phyloP scores from a whole-genome alignment of 805 yeast species.

The Tetrapisispora pingtungensis region DNA sequence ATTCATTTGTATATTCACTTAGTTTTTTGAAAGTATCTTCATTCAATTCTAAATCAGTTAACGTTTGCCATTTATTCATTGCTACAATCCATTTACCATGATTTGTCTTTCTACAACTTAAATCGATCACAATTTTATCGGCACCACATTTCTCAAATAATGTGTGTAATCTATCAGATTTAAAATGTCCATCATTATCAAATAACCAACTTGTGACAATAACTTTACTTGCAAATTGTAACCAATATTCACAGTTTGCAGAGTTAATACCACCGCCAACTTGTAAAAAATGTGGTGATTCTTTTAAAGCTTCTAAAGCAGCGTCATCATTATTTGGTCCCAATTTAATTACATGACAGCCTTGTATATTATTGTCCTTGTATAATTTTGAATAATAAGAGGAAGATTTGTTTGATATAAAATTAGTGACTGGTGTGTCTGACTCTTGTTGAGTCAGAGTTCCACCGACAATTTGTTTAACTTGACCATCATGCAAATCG shows the following conservation, averaged over 20 bases:
- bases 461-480: slow-evolving; percentile 95
- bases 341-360: slow-evolving; percentile 89
- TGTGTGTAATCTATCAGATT: slow-evolving; percentile 39
- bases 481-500: slow-evolving; percentile 89
- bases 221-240: slow-evolving; percentile 71
- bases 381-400: slow-evolving; percentile 68
- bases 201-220: slow-evolving; percentile 90
- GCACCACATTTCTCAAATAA: slow-evolving; percentile 53
- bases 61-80: slow-evolving; percentile 93
- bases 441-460: slow-evolving; percentile 47
- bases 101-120: slow-evolving; percentile 59
- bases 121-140: slow-evolving; percentile 66
- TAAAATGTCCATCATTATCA: slow-evolving; percentile 37
- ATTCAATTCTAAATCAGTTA: slow-evolving; percentile 56
- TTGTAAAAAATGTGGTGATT: slow-evolving; percentile 71
- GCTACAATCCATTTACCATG: slow-evolving; percentile 75
- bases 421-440: slow-evolving; percentile 53
- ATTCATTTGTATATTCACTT: slow-evolving; percentile 66
- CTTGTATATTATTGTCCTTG: slow-evolving; percentile 43
- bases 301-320: slow-evolving; percentile 60
- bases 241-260: slow-evolving; percentile 68
- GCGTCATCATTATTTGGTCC: slow-evolving; percentile 79
- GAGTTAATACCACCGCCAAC: slow-evolving; percentile 88
- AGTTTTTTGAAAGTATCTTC: slow-evolving; percentile 44
- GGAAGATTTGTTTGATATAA: slow-evolving; percentile 66